A percentile compares a stretch with the other conserved stretches of the same genome.
Evolutionary conservation across 805 yeast genomes (phyloP).

Genomic region (Cyberlindnera xishuangbannaensis): DNA sequence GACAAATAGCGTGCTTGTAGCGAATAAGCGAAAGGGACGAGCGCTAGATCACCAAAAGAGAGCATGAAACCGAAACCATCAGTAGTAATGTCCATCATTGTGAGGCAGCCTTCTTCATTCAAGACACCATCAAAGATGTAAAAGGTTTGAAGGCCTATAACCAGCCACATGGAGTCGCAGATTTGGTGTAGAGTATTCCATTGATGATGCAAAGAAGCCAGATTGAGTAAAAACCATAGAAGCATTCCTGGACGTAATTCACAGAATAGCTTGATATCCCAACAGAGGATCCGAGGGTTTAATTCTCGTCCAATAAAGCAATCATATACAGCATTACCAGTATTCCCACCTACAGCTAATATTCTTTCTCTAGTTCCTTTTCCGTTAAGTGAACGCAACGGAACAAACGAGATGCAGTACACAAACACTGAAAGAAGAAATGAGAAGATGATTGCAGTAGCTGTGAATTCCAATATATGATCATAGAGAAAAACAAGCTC

Average conservation of each 20-base stretch:
- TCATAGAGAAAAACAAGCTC: slow-evolving; percentile 74
- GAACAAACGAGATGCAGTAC: slow-evolving; percentile 63
- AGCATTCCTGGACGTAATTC: slow-evolving; percentile 94
- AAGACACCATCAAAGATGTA: slow-evolving; percentile 89
- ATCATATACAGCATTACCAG: slow-evolving; percentile 70
- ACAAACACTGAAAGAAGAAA: slow-evolving; percentile 56
- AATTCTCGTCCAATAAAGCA: slow-evolving; percentile 97
- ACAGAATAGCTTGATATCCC: slow-evolving; percentile 88
- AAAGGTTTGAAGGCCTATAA: slow-evolving; percentile 65
- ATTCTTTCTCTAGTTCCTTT: slow-evolving; percentile 57
- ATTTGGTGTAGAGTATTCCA: slow-evolving; percentile 54
- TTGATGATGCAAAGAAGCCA: slow-evolving; percentile 79
- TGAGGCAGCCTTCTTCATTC: slow-evolving; percentile 81
- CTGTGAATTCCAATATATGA: slow-evolving; percentile 59
- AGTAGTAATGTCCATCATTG: slow-evolving; percentile 94
- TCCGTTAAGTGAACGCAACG: slow-evolving; percentile 45
- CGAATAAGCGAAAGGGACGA: slow-evolving; percentile 89
- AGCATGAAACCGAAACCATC: slow-evolving; percentile 98
- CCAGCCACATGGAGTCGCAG: slow-evolving; percentile 66
- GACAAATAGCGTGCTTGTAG: slow-evolving; percentile 81
- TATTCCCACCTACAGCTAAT: slow-evolving; percentile 81
- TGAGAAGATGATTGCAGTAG: slow-evolving; percentile 60
- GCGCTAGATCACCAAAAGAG: slow-evolving; percentile 86
- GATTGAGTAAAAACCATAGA: slow-evolving; percentile 74
- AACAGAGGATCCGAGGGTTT: slow-evolving; percentile 79